Evolutionary conservation across 768 basidiomycete species (phyloP), one percentile per base, ranked within the genome.

Genomic region (Tulasnella sp.): DNA sequence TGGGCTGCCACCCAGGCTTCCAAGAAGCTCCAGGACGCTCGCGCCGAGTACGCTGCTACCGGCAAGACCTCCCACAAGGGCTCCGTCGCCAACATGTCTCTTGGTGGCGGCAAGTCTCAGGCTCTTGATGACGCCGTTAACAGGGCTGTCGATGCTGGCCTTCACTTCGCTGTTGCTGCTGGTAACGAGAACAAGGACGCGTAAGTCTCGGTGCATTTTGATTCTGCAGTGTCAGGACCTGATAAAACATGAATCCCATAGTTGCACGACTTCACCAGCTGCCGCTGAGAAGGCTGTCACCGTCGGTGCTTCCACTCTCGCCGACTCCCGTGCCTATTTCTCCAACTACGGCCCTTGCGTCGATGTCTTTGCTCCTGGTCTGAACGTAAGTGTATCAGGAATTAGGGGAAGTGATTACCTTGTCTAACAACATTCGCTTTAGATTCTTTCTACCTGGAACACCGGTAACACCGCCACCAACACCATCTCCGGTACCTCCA

Each of bases 131-230:
- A 85, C 29, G 88, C 90, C 67, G 94, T 99, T 74, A 89, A 98
- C 82, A 83, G 82, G 67, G 94, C 97, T 62, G 93, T 96, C 70
- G 85, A 87, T 9, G 74, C 79, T 40, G 97, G 97, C 42, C 85
- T 99, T 39, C 94, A 98, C 84, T 97, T 98, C 76, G 93, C 96
- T 74, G 97, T 99, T 74, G 96, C 96, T 74, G 95, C 95, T 74
- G 95, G 93, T 87, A 81, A 77, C 85, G 83, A 67, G n/a, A 79
- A 79, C 76, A 74, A 74, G 63, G 72, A 66, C 44, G 12, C 19
- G 29, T 62, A 1, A 14, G 32, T 29, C 34, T 6, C 5, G 52
- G n/a, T n/a, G n/a, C n/a, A n/a, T n/a, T n/a, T n/a, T n/a, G n/a
- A n/a, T n/a, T n/a, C n/a, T n/a, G n/a, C n/a, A n/a, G n/a, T n/a